These are phyloP conservation scores for Cladosporium phlei DNA, from an alignment of 2,329 filamentous ascomycete species.

Conservation along the genomic window DNA sequence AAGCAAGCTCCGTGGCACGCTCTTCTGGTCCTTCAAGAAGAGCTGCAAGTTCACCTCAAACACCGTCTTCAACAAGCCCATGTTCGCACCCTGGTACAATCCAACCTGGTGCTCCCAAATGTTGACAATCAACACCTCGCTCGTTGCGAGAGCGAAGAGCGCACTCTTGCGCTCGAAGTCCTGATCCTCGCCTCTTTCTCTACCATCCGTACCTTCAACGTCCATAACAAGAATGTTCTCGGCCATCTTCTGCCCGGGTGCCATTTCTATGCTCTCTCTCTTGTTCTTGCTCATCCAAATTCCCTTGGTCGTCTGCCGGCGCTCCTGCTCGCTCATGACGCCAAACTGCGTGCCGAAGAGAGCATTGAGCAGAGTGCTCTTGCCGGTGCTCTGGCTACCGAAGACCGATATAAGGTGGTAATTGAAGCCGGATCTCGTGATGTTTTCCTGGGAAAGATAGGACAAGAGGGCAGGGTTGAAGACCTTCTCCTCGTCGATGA, in stretches of 20 bases:
- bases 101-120: slow-evolving; percentile 99
- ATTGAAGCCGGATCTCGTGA: slow-evolving; percentile 90
- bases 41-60: slow-evolving; percentile 98
- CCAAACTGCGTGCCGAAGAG: slow-evolving; percentile 95
- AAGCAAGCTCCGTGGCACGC: slow-evolving; percentile 80
- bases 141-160: slow-evolving; percentile 92
- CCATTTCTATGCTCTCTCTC: slow-evolving; percentile 46
- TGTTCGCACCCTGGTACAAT: slow-evolving; percentile 96
- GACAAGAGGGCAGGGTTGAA: slow-evolving; percentile 85
- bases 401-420: slow-evolving; percentile 99
- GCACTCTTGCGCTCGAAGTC: slow-evolving; percentile 99
- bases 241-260: slow-evolving; percentile 63
- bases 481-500: slow-evolving; percentile 91
- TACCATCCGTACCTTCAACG: slow-evolving; percentile 93
- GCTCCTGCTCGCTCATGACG: slow-evolving; percentile 93
- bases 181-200: slow-evolving; percentile 94
- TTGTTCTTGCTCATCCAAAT: slow-evolving; percentile 99
- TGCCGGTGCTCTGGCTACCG: slow-evolving; percentile 95
- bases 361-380: slow-evolving; percentile 93
- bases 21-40: slow-evolving; percentile 93
- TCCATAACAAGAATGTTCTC: slow-evolving; percentile 99
- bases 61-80: slow-evolving; percentile 96
- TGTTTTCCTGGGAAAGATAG: slow-evolving; percentile 74
- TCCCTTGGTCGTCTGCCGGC: slow-evolving; percentile 95
- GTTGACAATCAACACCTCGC: slow-evolving; percentile 96